phyloP scores from a whole-genome alignment of 1,284 basidiomycete genomes.

The Sporisorium scitamineum region DNA sequence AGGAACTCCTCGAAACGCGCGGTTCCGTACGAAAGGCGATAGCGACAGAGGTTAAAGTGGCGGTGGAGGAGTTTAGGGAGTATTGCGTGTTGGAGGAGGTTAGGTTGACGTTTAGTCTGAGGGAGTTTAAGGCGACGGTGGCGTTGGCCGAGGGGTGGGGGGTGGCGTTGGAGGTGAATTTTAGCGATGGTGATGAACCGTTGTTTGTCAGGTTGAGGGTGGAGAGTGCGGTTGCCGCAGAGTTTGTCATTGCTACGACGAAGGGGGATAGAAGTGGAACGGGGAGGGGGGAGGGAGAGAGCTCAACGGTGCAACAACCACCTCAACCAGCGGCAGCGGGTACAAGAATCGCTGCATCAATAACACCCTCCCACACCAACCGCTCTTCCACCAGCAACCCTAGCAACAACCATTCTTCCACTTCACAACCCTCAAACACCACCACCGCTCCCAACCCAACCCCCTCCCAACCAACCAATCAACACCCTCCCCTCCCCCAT shows the following conservation, averaged over 20 bases:
- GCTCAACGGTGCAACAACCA: not conserved
- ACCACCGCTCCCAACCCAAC: constrained; percentile 4
- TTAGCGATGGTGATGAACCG: constrained; percentile 56
- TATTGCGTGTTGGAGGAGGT: constrained; percentile 39
- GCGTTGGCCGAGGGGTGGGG: constrained; percentile 41
- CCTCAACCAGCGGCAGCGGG: not conserved
- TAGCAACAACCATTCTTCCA: not conserved
- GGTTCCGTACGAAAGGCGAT: constrained; percentile 30
- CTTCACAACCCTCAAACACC: not conserved
- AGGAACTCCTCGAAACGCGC: constrained; percentile 15
- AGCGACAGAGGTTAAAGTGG: constrained; percentile 51
- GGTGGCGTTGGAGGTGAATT: constrained; percentile 38
- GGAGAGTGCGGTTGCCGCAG: constrained; percentile 28
- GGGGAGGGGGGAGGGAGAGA: not conserved
- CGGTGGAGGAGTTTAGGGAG: constrained; percentile 39
- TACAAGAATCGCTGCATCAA: constrained; percentile 4
- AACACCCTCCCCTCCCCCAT: constrained; percentile 10
- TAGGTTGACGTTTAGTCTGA: constrained; percentile 48
- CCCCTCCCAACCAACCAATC: constrained; percentile 10
- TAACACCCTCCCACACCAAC: not conserved
- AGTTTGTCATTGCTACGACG: constrained; percentile 58
- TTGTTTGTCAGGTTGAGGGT: constrained; percentile 48
- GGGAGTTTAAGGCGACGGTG: constrained; percentile 58
- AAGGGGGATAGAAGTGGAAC: constrained; percentile 13
- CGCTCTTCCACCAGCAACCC: not conserved